Conservation (phyloP, 2,329 filamentous ascomycete genomes). For the Verticillium tricorpus region DNA sequence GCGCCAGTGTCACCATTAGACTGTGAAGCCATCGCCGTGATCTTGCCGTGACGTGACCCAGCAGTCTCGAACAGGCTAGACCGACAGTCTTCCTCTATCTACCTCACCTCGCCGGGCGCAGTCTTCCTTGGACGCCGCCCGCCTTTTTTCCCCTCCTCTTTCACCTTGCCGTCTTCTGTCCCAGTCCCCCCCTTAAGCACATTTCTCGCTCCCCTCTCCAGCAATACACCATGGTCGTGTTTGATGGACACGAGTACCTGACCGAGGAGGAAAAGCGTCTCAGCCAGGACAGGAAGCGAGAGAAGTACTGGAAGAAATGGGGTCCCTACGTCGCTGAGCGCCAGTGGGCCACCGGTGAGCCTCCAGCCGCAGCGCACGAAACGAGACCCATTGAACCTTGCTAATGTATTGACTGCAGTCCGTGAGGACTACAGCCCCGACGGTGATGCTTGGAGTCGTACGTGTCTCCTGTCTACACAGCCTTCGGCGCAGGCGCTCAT, state of each 20-base stretch:
- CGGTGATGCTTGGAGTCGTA: slow-evolving; percentile 94
- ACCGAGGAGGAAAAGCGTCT: slow-evolving; percentile 88
- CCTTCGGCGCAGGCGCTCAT: slow-evolving; percentile 1
- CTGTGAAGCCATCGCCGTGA: background rate
- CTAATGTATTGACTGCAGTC: slow-evolving; percentile 44
- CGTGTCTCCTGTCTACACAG: slow-evolving; percentile 32
- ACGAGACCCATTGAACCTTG: slow-evolving; percentile 9
- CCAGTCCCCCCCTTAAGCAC: background rate
- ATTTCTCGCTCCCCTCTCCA: background rate
- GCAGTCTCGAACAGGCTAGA: background rate
- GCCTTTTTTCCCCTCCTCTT: slow-evolving; percentile 1
- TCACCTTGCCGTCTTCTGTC: background rate
- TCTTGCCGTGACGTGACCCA: background rate
- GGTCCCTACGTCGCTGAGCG: slow-evolving; percentile 89
- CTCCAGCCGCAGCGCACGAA: slow-evolving; percentile 3
- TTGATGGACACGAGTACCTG: slow-evolving; percentile 82
- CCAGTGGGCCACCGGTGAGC: slow-evolving; percentile 87
- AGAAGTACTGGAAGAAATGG: slow-evolving; percentile 98
- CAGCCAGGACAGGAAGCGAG: slow-evolving; percentile 75
- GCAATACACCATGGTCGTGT: slow-evolving; percentile 67
- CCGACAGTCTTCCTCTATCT: background rate
- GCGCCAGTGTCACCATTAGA: background rate
- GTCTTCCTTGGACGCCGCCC: background rate
- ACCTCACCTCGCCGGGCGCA: background rate
- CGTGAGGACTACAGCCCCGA: slow-evolving; percentile 87